These are phyloP conservation scores for Aspergillus eucalypticola DNA, from an alignment of 2,329 filamentous ascomycete genomes.

Conservation along the genomic window DNA sequence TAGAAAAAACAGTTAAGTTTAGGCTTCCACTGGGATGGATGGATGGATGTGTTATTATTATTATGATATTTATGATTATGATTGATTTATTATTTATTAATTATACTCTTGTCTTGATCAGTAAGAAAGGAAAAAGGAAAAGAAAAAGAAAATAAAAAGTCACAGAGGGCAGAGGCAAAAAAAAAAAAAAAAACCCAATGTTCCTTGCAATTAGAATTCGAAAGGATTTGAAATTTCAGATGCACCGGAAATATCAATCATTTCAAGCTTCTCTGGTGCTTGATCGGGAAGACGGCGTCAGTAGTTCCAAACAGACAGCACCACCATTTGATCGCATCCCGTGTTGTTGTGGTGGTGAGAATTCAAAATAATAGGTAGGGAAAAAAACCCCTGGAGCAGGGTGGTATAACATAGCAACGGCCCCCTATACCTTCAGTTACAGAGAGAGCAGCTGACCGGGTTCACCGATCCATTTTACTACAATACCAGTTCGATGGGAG, in stretches of 20 bases:
- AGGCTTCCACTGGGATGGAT: too few relatives aligned
- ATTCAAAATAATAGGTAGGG: too few relatives aligned
- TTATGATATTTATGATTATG: not conserved
- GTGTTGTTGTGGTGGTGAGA: too few relatives aligned
- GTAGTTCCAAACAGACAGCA: not conserved
- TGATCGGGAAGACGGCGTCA: not conserved
- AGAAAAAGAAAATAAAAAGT: not conserved
- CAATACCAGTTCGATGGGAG: slow-evolving; percentile 17
- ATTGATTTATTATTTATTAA: not conserved
- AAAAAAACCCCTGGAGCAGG: too few relatives aligned
- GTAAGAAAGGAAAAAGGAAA: too few relatives aligned
- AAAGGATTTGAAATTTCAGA: not conserved
- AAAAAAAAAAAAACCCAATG: too few relatives aligned
- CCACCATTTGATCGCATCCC: not conserved
- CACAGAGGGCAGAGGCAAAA: too few relatives aligned
- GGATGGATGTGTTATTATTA: not conserved
- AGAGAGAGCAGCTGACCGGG: slow-evolving; percentile 3
- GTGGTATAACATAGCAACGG: too few relatives aligned
- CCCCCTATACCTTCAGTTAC: not conserved
- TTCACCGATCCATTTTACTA: not conserved
- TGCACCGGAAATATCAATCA: slow-evolving; percentile 4
- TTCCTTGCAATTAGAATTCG: not conserved
- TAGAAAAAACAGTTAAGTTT: too few relatives aligned
- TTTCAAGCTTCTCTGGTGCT: not conserved
- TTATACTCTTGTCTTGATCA: not conserved